Percentiles rank a stretch among this genome's conserved stretches.
These are phyloP conservation scores for Pontederia crassipes DNA, from an alignment of 176 grass and related monocot species.

Conservation along the genomic window DNA sequence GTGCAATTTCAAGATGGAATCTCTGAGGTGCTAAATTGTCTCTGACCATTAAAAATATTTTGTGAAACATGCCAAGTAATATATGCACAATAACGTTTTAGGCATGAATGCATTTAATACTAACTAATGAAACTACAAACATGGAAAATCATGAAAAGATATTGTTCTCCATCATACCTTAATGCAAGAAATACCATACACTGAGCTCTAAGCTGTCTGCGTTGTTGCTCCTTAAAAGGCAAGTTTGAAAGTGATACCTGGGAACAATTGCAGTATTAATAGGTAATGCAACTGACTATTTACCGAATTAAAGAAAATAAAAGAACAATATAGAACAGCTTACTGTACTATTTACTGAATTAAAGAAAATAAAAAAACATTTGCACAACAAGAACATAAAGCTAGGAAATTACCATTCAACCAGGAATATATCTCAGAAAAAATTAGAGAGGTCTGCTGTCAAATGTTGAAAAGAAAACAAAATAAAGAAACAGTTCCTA, in stretches of 20 bases:
- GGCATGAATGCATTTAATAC: no score
- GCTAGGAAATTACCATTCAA: no score
- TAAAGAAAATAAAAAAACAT: no score
- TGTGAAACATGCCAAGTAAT: neutral
- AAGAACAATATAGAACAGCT: no score
- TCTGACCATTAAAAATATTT: constrained; percentile 32
- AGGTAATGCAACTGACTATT: constrained; percentile 6
- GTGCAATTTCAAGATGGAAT: constrained; percentile 94
- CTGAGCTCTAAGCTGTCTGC: constrained; percentile 98
- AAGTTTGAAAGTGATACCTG: constrained; percentile 20
- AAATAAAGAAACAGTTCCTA: no score
- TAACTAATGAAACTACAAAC: neutral
- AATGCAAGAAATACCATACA: constrained; percentile 99
- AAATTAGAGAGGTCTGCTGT: no score
- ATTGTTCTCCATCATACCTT: constrained; percentile 28
- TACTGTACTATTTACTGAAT: no score
- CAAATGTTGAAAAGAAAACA: no score
- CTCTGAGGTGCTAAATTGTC: constrained; percentile 81
- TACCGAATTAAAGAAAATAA: no score
- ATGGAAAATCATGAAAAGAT: constrained; percentile 4
- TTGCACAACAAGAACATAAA: no score
- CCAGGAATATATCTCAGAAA: no score
- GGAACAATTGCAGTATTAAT: neutral
- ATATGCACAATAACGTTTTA: neutral
- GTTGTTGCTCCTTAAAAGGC: constrained; percentile 92